Conservation (phyloP, 305 asterid species). For the Plantago rigida region DNA sequence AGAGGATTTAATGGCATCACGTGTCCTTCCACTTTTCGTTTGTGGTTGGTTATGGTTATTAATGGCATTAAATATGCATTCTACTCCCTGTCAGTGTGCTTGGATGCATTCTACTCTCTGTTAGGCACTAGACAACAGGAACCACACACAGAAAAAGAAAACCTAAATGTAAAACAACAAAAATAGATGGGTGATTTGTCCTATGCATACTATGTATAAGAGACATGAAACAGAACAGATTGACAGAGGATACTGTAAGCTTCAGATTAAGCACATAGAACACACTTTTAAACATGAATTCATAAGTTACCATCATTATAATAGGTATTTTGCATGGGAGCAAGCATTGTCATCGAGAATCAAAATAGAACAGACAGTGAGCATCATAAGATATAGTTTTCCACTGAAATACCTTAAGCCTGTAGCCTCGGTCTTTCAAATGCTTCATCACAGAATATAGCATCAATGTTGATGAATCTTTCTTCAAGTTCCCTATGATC, state of each 20-base stretch:
- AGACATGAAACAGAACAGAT: no score
- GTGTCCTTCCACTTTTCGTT: no score
- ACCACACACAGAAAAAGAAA: background rate
- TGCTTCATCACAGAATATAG: constrained; percentile 69
- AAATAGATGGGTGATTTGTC: background rate
- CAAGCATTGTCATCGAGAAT: constrained; percentile 15
- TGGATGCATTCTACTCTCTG: background rate
- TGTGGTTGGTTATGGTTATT: no score
- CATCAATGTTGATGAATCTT: constrained; percentile 71
- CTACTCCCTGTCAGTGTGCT: background rate
- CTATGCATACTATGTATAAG: no score
- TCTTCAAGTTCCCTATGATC: constrained; percentile 81
- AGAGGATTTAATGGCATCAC: background rate
- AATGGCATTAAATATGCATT: no score
- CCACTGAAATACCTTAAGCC: constrained; percentile 52
- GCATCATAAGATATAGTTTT: constrained; percentile 10
- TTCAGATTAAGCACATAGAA: constrained; percentile 7
- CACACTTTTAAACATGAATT: background rate
- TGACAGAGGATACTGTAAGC: background rate
- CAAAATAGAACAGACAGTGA: constrained; percentile 17
- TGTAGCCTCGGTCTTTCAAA: constrained; percentile 63
- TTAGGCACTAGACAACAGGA: background rate
- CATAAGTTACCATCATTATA: background rate
- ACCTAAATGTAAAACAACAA: background rate
- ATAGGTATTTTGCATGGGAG: constrained; percentile 9